Percentiles rank a stretch among this genome's conserved stretches.
Conservation (phyloP, 495 filamentous ascomycete genomes). For the Viridothelium virens region DNA sequence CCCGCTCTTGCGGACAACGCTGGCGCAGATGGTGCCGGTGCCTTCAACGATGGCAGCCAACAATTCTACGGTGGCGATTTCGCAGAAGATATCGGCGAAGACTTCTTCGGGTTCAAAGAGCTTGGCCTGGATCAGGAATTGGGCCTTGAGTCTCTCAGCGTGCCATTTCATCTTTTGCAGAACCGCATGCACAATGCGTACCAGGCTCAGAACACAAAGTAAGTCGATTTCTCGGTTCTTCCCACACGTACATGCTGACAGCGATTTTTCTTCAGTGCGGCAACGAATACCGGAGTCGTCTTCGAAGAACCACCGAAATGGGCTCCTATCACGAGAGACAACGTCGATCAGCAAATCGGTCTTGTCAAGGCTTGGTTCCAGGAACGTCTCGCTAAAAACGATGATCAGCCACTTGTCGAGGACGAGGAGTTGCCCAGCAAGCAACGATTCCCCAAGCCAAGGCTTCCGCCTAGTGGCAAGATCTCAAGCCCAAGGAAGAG, state of each 20-base stretch:
- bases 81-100: constrained; percentile 92
- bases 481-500: constrained; percentile 86
- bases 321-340: constrained; percentile 73
- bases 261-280: constrained; percentile 35
- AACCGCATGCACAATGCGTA: constrained; percentile 76
- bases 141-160: constrained; percentile 73
- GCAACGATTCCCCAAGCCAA: constrained; percentile 83
- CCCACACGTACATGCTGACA: constrained; percentile 18
- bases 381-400: constrained; percentile 71
- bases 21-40: constrained; percentile 74
- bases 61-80: constrained; percentile 96
- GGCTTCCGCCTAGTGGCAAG: constrained; percentile 89
- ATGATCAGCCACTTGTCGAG: constrained; percentile 76
- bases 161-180: constrained; percentile 90
- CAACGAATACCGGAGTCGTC: constrained; percentile 45
- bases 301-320: constrained; percentile 64
- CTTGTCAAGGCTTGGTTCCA: constrained; percentile 85
- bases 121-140: constrained; percentile 86
- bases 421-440: constrained; percentile 92
- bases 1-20: constrained; percentile 69
- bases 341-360: constrained; percentile 68
- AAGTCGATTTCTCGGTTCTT: constrained; percentile 28
- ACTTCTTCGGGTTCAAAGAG: constrained; percentile 98
- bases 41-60: constrained; percentile 93
- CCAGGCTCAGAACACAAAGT: constrained; percentile 64